Evolutionary conservation across 2,329 filamentous ascomycete genomes (phyloP).

Genomic region (Neocatenulostroma microsporum): DNA sequence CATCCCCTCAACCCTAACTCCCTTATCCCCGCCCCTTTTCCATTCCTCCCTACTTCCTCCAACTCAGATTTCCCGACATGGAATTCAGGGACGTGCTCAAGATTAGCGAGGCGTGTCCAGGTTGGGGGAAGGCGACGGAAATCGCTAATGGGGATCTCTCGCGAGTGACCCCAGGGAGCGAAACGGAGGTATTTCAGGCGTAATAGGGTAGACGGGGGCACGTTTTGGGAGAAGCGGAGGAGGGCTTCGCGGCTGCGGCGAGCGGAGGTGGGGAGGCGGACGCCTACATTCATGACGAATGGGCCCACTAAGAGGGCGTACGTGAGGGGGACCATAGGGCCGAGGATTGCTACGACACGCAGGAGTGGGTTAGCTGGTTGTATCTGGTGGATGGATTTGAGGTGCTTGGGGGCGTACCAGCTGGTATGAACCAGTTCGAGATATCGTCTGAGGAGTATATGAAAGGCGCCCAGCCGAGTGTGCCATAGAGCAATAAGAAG

Average conservation of each 20-base stretch:
- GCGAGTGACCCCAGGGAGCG: conserved; percentile 31
- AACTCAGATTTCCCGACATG: conserved; percentile 24
- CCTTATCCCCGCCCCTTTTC: too few species aligned
- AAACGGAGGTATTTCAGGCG: conserved; percentile 36
- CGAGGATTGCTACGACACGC: conserved; percentile 5
- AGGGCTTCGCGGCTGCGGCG: conserved; percentile 51
- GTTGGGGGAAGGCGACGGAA: conserved; percentile 19
- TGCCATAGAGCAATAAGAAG: conserved; percentile 60
- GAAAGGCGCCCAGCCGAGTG: conserved; percentile 51
- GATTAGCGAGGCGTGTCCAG: conserved; percentile 19
- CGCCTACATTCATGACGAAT: conserved; percentile 64
- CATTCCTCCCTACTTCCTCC: conserved; percentile 16
- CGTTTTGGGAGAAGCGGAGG: conserved; percentile 43
- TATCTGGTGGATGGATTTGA: too few species aligned
- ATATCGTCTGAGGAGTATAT: conserved; percentile 41
- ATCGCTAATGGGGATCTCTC: conserved; percentile 17
- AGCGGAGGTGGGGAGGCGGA: conserved; percentile 59
- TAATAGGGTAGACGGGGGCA: conserved; percentile 37
- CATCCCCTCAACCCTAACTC: conserved; percentile 6
- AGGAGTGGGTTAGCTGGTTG: too few species aligned
- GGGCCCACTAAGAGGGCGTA: conserved; percentile 58
- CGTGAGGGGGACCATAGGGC: conserved; percentile 42
- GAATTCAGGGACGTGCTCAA: conserved; percentile 27
- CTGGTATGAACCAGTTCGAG: conserved; percentile 36
- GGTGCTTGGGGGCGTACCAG: conserved; percentile 29